These are phyloP conservation scores for Knufia petricola DNA, from an alignment of 2,329 filamentous ascomycete genomes.

Conservation along the genomic window DNA sequence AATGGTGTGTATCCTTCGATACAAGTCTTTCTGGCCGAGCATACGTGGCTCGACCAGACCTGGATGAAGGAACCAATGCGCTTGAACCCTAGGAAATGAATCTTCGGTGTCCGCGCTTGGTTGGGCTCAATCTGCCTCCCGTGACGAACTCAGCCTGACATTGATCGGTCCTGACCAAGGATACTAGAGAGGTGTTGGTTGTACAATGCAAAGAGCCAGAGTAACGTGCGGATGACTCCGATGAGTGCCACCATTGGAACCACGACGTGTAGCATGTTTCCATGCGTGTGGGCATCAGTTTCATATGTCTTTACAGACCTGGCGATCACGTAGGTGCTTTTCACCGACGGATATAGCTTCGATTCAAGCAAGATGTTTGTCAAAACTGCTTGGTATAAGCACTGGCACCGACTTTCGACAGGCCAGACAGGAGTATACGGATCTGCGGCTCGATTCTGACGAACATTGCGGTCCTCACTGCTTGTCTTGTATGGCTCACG, in stretches of 20 bases:
- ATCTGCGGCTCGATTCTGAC: no score
- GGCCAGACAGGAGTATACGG: no score
- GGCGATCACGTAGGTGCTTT: no score
- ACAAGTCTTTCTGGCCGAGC: slow-evolving; percentile 4
- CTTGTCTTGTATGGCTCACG: slow-evolving; percentile 37
- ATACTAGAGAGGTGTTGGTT: slow-evolving; percentile 31
- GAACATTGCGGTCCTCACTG: slow-evolving; percentile 4
- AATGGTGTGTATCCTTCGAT: slow-evolving; percentile 2
- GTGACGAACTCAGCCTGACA: slow-evolving; percentile 38
- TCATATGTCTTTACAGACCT: neutral
- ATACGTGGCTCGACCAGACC: slow-evolving; percentile 12
- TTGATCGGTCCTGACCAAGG: slow-evolving; percentile 32
- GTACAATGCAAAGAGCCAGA: no score
- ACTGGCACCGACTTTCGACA: no score
- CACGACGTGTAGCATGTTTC: no score
- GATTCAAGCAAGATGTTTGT: no score
- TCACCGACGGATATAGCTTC: no score
- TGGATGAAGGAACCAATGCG: slow-evolving; percentile 17
- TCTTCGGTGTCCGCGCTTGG: slow-evolving; percentile 2
- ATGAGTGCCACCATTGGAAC: no score
- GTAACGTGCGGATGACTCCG: no score
- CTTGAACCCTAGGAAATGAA: slow-evolving; percentile 12
- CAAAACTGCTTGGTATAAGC: no score
- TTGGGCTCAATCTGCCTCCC: slow-evolving; percentile 30
- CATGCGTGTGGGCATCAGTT: neutral